These are phyloP conservation scores for Xylaria sp. DNA, from an alignment of 2,329 filamentous ascomycete genomes.

Conservation along the genomic window DNA sequence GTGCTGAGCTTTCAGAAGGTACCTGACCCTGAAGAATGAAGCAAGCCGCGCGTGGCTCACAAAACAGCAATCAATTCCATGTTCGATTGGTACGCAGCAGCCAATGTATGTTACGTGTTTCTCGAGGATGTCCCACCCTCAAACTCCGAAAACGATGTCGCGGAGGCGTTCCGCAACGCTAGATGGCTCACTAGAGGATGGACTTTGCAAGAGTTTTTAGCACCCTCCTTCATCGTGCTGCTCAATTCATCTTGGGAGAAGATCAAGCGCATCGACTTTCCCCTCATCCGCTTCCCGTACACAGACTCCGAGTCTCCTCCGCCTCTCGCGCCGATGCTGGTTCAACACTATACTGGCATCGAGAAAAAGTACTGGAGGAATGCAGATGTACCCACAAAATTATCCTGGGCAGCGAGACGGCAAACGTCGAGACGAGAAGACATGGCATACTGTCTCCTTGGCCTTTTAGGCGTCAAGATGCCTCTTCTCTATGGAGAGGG, in stretches of 20 bases:
- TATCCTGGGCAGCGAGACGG: slow-evolving; percentile 34
- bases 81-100: slow-evolving; percentile 34
- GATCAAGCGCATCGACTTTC: background rate
- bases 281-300: too few relatives aligned
- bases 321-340: background rate
- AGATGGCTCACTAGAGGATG: slow-evolving; percentile 34
- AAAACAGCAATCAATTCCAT: slow-evolving; percentile 34
- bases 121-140: slow-evolving; percentile 27
- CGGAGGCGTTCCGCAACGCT: slow-evolving; percentile 25
- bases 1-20: slow-evolving; percentile 35
- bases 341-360: background rate
- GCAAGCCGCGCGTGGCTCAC: background rate
- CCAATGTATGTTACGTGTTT: slow-evolving; percentile 31
- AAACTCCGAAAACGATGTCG: background rate
- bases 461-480: slow-evolving; percentile 37
- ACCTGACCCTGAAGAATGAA: background rate
- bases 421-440: slow-evolving; percentile 34
- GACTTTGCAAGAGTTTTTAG: slow-evolving; percentile 36
- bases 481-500: slow-evolving; percentile 37
- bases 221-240: slow-evolving; percentile 10
- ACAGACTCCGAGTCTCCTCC: too few relatives aligned
- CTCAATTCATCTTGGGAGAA: background rate
- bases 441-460: slow-evolving; percentile 35
- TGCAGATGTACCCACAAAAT: slow-evolving; percentile 21
- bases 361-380: background rate